Conservation (phyloP, 73 alveolate species). For the Tetrahymena thermophila region DNA sequence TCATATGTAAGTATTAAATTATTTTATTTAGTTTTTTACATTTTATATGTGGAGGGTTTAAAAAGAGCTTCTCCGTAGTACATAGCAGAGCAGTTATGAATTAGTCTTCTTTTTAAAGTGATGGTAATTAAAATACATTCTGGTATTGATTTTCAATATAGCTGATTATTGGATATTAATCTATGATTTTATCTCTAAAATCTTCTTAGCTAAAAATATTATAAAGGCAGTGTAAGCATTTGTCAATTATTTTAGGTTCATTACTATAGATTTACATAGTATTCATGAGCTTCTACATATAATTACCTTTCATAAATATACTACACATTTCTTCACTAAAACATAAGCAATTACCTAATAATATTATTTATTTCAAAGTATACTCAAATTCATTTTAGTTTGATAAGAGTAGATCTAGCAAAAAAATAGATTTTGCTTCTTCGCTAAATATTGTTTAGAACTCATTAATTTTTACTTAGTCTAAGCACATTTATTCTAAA, state of each 20-base stretch:
- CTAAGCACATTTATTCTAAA: neutral
- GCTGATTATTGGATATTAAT: neutral
- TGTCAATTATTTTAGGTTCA: neutral
- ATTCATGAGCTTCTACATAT: neutral
- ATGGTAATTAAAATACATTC: neutral
- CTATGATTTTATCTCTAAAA: neutral
- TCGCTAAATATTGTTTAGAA: neutral
- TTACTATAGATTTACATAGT: neutral
- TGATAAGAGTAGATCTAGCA: neutral
- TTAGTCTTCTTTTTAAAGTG: neutral
- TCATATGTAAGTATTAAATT: neutral
- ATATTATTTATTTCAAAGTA: neutral
- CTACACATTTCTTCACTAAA: neutral
- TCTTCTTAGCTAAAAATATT: neutral
- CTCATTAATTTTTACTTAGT: neutral
- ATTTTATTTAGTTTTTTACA: neutral
- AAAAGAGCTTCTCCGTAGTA: neutral
- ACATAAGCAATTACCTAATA: neutral
- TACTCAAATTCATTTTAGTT: neutral
- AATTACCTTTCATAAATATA: neutral
- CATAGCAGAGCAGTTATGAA: neutral
- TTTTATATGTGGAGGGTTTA: neutral
- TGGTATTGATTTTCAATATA: neutral
- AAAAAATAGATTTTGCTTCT: neutral
- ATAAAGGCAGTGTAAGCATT: neutral